phyloP scores from a whole-genome alignment of 106 monocot genomes.

The Cymbidium sinense region DNA sequence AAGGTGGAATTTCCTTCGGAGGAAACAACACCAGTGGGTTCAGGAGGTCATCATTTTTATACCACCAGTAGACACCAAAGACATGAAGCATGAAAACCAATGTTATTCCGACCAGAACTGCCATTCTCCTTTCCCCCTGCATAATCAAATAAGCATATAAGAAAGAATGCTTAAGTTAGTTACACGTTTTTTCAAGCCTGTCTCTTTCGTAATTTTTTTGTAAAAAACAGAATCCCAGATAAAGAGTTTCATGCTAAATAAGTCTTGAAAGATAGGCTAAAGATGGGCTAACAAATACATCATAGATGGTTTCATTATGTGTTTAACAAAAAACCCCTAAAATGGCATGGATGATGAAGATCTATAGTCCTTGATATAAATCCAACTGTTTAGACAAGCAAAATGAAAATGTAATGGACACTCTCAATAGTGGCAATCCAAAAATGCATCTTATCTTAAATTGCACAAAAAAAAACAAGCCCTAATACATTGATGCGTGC shows the following conservation, averaged over 20 bases:
- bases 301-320: not conserved
- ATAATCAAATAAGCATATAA: conserved; percentile 5
- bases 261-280: not conserved
- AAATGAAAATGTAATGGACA: not conserved
- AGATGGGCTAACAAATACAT: not conserved
- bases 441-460: not conserved
- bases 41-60: conserved; percentile 64
- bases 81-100: conserved; percentile 73
- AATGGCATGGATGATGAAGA: not conserved
- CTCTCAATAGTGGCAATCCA: not conserved
- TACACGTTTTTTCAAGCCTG: not conserved
- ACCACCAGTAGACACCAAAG: conserved; percentile 87
- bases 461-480: not conserved
- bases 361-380: not conserved
- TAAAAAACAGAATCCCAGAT: not conserved
- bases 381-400: not conserved
- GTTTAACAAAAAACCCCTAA: not conserved
- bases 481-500: not conserved
- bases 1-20: conserved; percentile 87
- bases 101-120: conserved; percentile 60
- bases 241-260: not conserved
- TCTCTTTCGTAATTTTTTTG: not conserved
- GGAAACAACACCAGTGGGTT: conserved; percentile 72
- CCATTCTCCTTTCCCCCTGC: conserved; percentile 83
- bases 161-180: not conserved